These are phyloP conservation scores for Stromatinia cepivora DNA, from an alignment of 2,329 filamentous ascomycete genomes.

Conservation along the genomic window DNA sequence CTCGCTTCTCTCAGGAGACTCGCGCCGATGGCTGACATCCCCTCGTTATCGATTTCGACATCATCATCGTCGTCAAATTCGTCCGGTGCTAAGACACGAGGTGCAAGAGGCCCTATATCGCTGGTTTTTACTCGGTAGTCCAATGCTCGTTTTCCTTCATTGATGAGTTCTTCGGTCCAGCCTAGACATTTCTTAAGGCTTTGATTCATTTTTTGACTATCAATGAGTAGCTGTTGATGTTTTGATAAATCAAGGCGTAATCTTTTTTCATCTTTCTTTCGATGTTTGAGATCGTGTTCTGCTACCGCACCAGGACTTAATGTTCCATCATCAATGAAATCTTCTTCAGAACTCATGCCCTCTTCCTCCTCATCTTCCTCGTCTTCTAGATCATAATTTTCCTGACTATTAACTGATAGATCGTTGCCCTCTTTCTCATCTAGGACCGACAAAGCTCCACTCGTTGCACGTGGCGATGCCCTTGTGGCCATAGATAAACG, in stretches of 20 bases:
- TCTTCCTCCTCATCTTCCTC: conserved; percentile 47
- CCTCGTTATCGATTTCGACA: conserved; percentile 36
- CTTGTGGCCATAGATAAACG: conserved; percentile 62
- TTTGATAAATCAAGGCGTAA: conserved; percentile 83
- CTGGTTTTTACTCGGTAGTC: conserved; percentile 76
- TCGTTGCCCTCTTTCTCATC: conserved; percentile 41
- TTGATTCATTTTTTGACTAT: conserved; percentile 94
- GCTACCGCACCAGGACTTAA: conserved; percentile 46
- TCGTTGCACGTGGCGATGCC: conserved; percentile 48
- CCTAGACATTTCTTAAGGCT: conserved; percentile 85
- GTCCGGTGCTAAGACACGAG: conserved; percentile 70
- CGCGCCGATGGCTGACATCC: conserved; percentile 36
- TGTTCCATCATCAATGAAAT: conserved; percentile 42
- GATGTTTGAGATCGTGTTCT: conserved; percentile 52
- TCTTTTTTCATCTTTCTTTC: conserved; percentile 76
- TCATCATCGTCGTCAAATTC: conserved; percentile 53
- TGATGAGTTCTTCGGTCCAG: conserved; percentile 88
- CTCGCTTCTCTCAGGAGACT: conserved; percentile 37
- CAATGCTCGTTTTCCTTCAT: conserved; percentile 82
- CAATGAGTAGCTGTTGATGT: conserved; percentile 83
- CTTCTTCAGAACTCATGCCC: conserved; percentile 54
- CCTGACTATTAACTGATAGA: conserved; percentile 54
- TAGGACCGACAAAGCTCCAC: conserved; percentile 47
- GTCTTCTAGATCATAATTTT: conserved; percentile 41
- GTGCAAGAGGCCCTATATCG: conserved; percentile 76